Evolutionary conservation across 2,329 filamentous ascomycete genomes (phyloP), one percentile per base, ranked within the genome.

Genomic region (Phoma herbarum): DNA sequence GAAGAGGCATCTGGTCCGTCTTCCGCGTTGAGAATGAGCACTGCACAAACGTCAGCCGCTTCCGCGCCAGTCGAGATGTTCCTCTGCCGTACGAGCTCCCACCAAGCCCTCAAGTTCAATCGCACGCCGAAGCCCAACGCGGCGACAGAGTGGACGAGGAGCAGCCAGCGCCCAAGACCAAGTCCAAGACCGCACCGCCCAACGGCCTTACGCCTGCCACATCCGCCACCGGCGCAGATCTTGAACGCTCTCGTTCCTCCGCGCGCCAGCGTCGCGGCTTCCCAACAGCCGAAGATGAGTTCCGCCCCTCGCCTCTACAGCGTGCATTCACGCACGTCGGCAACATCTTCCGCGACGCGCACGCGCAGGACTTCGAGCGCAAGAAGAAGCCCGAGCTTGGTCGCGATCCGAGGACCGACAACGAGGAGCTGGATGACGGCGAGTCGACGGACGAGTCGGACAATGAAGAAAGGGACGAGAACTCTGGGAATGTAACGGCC

Each of bases 1-100:
- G 95, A 29, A 83, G 95, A 73, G 93, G 92, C 61, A 87, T 97
- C 73, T 99, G 95, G 95, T 89, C 90, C 0, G 82, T 98, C 4
- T 90, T 99, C 75, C 91, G 95, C 39, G 93, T 99, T 25, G 95
- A 99, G 77, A 99, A 99, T 76, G 95, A 99, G 71, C 95, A 99
- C 78, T 97, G 93, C 78, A 89, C 90, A 54, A 76, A 76, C 49
- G 94, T 99, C 2, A 86, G 88, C 18, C 88, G 92, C 65, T 96
- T 96, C 83, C 93, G 96, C 64, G 95, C 95, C 4, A 92, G 89
- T 2, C 86, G 94, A 55, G 93, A 97, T 69, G 86, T 96, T 0
- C 92, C 92, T 0, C 83, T 98, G 0, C 94, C 94, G 0, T 98
- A 97, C 74, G 83, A 86, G 12, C 47, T 85, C 14, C 67, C 77